Percentiles rank a stretch among this genome's conserved stretches.
These are phyloP conservation scores for Corinectria fuckeliana DNA, from an alignment of 2,329 filamentous ascomycete species.

Conservation along the genomic window DNA sequence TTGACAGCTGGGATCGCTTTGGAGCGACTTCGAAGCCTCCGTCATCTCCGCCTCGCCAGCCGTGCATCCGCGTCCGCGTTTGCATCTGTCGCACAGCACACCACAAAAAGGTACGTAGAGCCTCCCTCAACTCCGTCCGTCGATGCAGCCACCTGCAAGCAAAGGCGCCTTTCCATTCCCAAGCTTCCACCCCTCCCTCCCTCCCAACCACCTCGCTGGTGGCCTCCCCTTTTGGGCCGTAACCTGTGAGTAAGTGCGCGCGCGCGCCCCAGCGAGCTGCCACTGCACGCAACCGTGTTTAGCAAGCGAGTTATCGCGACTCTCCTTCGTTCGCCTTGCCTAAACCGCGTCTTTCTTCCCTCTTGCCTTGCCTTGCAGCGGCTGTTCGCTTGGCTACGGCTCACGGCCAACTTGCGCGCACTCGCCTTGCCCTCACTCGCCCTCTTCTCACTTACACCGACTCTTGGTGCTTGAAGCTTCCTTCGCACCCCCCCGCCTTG, in stretches of 20 bases:
- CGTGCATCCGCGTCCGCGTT: slow-evolving; percentile 28
- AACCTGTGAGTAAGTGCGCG: neutral
- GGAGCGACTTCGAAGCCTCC: slow-evolving; percentile 25
- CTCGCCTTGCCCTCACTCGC: slow-evolving; percentile 12
- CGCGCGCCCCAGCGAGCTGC: slow-evolving; percentile 5
- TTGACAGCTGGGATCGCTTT: slow-evolving; percentile 27
- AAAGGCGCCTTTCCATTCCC: slow-evolving; percentile 4
- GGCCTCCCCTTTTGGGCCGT: slow-evolving; percentile 8
- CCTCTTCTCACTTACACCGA: slow-evolving; percentile 38
- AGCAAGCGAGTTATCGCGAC: slow-evolving; percentile 6
- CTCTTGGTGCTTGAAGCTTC: slow-evolving; percentile 26
- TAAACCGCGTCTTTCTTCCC: neutral
- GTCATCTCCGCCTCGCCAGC: slow-evolving; percentile 19
- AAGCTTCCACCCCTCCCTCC: too few relatives aligned
- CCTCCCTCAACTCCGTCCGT: too few relatives aligned
- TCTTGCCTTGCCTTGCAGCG: neutral
- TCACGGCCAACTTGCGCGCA: slow-evolving; percentile 8
- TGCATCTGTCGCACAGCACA: slow-evolving; percentile 23
- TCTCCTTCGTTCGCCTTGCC: slow-evolving; percentile 7
- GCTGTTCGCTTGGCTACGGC: slow-evolving; percentile 11
- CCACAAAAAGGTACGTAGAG: slow-evolving; percentile 38
- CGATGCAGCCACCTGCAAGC: slow-evolving; percentile 10
- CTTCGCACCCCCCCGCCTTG: slow-evolving; percentile 10
- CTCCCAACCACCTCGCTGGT: slow-evolving; percentile 15
- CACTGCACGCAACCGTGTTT: slow-evolving; percentile 17